phyloP scores from a whole-genome alignment of 2,329 filamentous ascomycete genomes.

The Achaetomium macrosporum region DNA sequence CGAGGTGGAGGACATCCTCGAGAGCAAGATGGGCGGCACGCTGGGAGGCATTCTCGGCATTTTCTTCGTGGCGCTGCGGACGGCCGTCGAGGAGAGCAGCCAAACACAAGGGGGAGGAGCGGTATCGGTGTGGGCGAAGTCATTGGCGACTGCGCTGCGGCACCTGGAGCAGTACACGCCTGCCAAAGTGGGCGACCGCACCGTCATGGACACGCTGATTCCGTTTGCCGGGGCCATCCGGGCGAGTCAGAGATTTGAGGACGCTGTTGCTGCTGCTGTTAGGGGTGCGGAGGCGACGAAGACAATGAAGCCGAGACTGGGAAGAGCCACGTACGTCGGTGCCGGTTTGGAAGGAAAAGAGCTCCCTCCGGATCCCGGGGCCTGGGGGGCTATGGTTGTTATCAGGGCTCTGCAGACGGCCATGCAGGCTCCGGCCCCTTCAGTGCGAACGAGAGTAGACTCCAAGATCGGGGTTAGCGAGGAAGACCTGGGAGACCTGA shows the following conservation, averaged over 20 bases:
- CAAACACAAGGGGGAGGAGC: slow-evolving; percentile 24
- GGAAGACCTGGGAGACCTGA: no score
- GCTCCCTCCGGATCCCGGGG: slow-evolving; percentile 62
- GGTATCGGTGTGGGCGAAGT: slow-evolving; percentile 38
- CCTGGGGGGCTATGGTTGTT: slow-evolving; percentile 59
- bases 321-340: slow-evolving; percentile 63
- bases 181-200: slow-evolving; percentile 50
- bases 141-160: slow-evolving; percentile 38
- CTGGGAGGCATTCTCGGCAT: slow-evolving; percentile 49
- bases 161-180: slow-evolving; percentile 49
- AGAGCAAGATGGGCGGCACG: slow-evolving; percentile 49
- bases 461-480: no score
- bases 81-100: slow-evolving; percentile 31
- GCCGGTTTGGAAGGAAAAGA: slow-evolving; percentile 45
- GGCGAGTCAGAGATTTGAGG: slow-evolving; percentile 43
- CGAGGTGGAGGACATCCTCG: slow-evolving; percentile 49
- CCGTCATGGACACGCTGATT: slow-evolving; percentile 52
- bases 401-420: slow-evolving; percentile 19
- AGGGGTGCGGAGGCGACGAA: slow-evolving; percentile 58
- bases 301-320: slow-evolving; percentile 58
- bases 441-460: slow-evolving; percentile 27
- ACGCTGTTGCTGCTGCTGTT: slow-evolving; percentile 53
- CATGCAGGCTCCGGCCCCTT: slow-evolving; percentile 32
- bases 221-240: slow-evolving; percentile 46
- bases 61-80: slow-evolving; percentile 45